Evolutionary conservation across 805 yeast species (phyloP), one percentile per base, ranked within the genome.

Genomic region (Pichia californica): DNA sequence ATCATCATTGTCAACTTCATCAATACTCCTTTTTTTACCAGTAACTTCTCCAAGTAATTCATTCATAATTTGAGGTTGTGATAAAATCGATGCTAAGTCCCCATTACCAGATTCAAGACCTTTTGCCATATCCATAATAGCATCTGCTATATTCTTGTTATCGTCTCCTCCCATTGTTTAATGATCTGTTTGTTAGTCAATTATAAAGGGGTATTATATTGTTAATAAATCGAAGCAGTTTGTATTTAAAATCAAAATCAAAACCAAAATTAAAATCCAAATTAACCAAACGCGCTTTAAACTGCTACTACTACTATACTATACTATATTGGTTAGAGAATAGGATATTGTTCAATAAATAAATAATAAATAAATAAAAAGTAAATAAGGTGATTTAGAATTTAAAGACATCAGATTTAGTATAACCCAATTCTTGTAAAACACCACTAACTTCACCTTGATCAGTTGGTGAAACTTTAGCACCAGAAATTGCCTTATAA

Each of bases 391-490:
- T 11, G 11, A 25, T 43, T 60, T 77, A 89, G 62, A 86, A 89
- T 71, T 93, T 93, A 71, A 77, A 91, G 43, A 93, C 98, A 58
- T 85, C 80, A 46, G 83, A 88, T 69, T 84, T 83, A 64, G 77
- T 69, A 79, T 74, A 89, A 42, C 97, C 97, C 53, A 93, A 76
- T 36, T 91, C 97, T 56, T 79, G 79, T 62, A 93, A 78, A 40
- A 81, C 79, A 60, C 99, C 99, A 25, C 81, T 71, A 45, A 93
- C 76, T 68, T 86, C 96, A 68, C 99, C 99, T 74, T 93, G 99
- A 62, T 89, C 97, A 43, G 81, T 57, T 55, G 96, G 94, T 40
- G 93, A 80, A 37, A 68, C 73, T 77, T 91, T 91, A 55, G 66
- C 64, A 60, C 99, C 99, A 23, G 96, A 86, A 53, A 88, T 59